These are phyloP conservation scores for Climacium dendroides DNA, from an alignment of 225 moss, liverwort and hornwort species.

Conservation along the genomic window DNA sequence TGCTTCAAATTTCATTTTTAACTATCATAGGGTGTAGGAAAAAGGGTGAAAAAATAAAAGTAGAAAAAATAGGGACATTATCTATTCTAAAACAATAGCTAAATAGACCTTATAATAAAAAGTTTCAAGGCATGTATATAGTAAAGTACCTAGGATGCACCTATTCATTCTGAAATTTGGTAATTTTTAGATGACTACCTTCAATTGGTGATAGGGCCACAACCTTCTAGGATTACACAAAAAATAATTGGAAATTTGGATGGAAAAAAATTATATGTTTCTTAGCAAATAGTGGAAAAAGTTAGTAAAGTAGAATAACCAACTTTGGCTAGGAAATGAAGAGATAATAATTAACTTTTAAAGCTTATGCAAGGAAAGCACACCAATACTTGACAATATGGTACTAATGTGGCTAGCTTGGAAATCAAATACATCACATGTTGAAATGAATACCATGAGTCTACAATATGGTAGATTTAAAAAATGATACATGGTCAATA, in stretches of 20 bases:
- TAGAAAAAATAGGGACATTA: too few species aligned
- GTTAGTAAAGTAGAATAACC: neutral
- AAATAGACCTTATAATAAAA: too few species aligned
- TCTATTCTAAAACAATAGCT: too few species aligned
- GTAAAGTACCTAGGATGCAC: neutral
- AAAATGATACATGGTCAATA: neutral
- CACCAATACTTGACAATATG: neutral
- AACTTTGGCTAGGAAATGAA: neutral
- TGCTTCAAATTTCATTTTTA: too few species aligned
- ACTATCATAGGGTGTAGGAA: too few species aligned
- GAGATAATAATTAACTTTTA: neutral
- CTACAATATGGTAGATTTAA: neutral
- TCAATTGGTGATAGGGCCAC: neutral
- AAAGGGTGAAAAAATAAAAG: too few species aligned
- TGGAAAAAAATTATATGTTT: neutral
- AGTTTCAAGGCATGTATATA: rapidly evolving
- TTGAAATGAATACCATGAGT: neutral
- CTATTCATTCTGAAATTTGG: neutral
- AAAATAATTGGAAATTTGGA: neutral
- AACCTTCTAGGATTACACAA: rapidly evolving
- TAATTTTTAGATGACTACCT: neutral
- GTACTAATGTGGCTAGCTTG: neutral
- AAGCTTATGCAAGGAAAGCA: rapidly evolving
- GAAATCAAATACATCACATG: neutral
- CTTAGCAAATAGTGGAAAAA: rapidly evolving